Base-by-base conservation (phyloP, 2,329 filamentous ascomycete genomes). In the Pyrenophora teres region DNA sequence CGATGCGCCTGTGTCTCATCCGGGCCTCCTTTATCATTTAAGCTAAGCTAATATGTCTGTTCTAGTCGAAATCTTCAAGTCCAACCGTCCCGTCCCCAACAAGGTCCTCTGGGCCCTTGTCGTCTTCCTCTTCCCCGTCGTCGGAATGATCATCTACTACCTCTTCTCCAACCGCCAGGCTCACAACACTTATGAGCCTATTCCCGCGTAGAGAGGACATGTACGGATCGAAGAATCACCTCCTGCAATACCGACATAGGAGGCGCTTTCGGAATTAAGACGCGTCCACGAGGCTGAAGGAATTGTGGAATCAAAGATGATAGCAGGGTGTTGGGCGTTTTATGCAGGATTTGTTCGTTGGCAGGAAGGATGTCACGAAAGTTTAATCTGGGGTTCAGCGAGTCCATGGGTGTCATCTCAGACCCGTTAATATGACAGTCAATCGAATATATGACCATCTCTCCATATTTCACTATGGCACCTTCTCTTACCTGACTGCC, bases 101-200 rank as follows among this genome's bases (percentile, higher is more conserved):
- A 87, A 87, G 75, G 68, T 87, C 3, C 73, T 86, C 25, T 87
- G 85, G 85, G 82, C 78, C 41, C 74, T 87, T 0, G 74, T 85
- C 37, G 83, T 87, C 63, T 87, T 87, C 76, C 71, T 87, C 56
- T 86, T 87, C 75, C 85, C 85, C 3, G 75, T 87, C 41, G 68
- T 83, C 59, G 85, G 85, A 52, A 77, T 86, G 70, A 71, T 86
- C 63, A 73, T 86, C 70, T 87, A 87, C 74, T 87, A 78, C 67
- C 72, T 87, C 45, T 86, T 87, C 74, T 85, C 83, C 40, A 83
- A 87, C 74, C 82, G 84, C 43, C 74, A 76, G 37, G 75, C 78
- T 23, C 83, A 86, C 69, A 82, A 79, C 67, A 75, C 75, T 32
- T 86, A 86, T 63, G 83, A 86, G 72, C 70, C 80, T 23, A 71